These are phyloP conservation scores for Sclerotinia minor DNA, from an alignment of 2,329 filamentous ascomycete species.

Conservation along the genomic window DNA sequence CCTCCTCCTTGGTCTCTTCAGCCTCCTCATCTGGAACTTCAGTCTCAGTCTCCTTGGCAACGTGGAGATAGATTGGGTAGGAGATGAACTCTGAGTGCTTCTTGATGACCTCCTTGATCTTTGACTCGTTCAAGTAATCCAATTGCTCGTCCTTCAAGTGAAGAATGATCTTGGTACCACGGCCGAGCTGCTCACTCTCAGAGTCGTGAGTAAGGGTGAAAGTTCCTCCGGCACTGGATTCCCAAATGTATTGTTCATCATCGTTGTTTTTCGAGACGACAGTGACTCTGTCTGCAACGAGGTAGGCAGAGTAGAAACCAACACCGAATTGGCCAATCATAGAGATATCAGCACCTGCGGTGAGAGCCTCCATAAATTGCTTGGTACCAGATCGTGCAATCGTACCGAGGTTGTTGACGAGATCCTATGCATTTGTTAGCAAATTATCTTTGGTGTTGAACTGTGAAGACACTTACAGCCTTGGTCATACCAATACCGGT, in stretches of 20 bases:
- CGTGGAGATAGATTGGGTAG: slow-evolving; percentile 99
- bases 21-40: slow-evolving; percentile 63
- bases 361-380: slow-evolving; percentile 99
- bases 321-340: slow-evolving; percentile 99
- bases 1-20: slow-evolving; percentile 41
- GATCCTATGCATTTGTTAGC: slow-evolving; percentile 64
- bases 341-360: slow-evolving; percentile 97
- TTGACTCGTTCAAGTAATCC: slow-evolving; percentile 97
- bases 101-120: slow-evolving; percentile 99
- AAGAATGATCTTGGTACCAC: slow-evolving; percentile 96
- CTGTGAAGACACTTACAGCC: slow-evolving; percentile 67
- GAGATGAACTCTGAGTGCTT: slow-evolving; percentile 99
- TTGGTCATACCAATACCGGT: slow-evolving; percentile 99
- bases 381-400: slow-evolving; percentile 99
- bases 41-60: slow-evolving; percentile 98
- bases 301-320: slow-evolving; percentile 99
- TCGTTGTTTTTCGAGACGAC: slow-evolving; percentile 99
- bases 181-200: slow-evolving; percentile 85
- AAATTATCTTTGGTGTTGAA: slow-evolving; percentile 18
- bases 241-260: slow-evolving; percentile 99
- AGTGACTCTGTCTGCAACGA: slow-evolving; percentile 93
- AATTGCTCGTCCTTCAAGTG: slow-evolving; percentile 99
- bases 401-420: slow-evolving; percentile 99
- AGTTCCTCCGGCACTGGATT: slow-evolving; percentile 94
- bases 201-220: slow-evolving; percentile 92